Evolutionary conservation across 2,329 filamentous ascomycete species (phyloP).

Genomic region (Nemania serpens): DNA sequence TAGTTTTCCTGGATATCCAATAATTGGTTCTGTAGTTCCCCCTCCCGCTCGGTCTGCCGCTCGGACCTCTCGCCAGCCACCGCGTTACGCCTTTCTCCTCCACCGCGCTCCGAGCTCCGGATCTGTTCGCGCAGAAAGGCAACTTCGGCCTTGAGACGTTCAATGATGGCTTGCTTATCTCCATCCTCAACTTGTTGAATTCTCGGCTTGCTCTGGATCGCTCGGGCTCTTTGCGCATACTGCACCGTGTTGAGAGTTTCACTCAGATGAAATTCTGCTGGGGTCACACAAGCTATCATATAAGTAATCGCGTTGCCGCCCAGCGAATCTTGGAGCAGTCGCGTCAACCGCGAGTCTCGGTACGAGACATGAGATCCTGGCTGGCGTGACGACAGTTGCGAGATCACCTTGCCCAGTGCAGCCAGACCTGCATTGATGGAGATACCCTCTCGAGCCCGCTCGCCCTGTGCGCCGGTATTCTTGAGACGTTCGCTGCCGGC

Average conservation of each 20-base stretch:
- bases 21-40: slow-evolving; percentile 90
- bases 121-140: slow-evolving; percentile 94
- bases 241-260: slow-evolving; percentile 97
- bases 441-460: slow-evolving; percentile 93
- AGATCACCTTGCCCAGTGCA: slow-evolving; percentile 96
- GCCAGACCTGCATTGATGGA: slow-evolving; percentile 97
- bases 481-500: slow-evolving; percentile 96
- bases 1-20: slow-evolving; percentile 96
- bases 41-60: slow-evolving; percentile 80
- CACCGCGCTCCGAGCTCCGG: slow-evolving; percentile 74
- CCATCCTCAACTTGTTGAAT: slow-evolving; percentile 93
- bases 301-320: slow-evolving; percentile 98
- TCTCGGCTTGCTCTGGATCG: slow-evolving; percentile 95
- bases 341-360: slow-evolving; percentile 94
- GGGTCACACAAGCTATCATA: slow-evolving; percentile 98
- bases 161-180: slow-evolving; percentile 92
- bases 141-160: slow-evolving; percentile 90
- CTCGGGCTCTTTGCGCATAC: slow-evolving; percentile 92
- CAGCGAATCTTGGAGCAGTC: slow-evolving; percentile 92
- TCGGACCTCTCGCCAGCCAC: slow-evolving; percentile 73
- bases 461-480: slow-evolving; percentile 94
- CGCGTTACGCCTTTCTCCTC: slow-evolving; percentile 59
- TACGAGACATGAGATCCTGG: slow-evolving; percentile 93
- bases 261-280: slow-evolving; percentile 94
- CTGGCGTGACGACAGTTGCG: slow-evolving; percentile 89